Evolutionary conservation across 257 asterid genomes (phyloP), one percentile per base, ranked within the genome.

Genomic region (Vinca minor): DNA sequence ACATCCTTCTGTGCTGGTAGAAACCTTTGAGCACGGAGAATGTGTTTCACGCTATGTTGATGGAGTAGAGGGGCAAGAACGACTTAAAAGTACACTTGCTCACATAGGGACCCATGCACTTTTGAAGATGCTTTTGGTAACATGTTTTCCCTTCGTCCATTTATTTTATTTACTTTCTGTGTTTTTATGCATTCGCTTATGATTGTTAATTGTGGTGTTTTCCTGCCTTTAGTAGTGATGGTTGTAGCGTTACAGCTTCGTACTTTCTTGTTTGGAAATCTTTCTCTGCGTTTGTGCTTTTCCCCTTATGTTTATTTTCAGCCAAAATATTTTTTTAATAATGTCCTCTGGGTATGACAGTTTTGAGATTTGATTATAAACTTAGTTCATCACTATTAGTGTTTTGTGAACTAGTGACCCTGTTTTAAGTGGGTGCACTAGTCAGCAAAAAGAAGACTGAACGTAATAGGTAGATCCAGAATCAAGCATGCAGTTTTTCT

Each of bases 1-100:
- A 18, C 96, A 89, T 77, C 96, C 96, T 9, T 85, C 95, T 62
- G 96, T 89, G 53, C 69, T 89, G 80, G 96, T 89, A 70, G 96
- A 89, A 77, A 83, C 89, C 44, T 89, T 89, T 76, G 96, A 89
- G 78, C 86, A 77, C 7, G 96, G 96, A 38, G 95, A 89, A 72
- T 75, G 94, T 76, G 95, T 89, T 50, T 69, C 96, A 13, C 73
- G 44, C 52, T 89, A 85, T 81, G 86, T 89, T 64, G 91, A 89
- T 66, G 94, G 77, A 48, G 73, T 57, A 8, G 74, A 67, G 71
- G 96, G 94, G 64, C 80, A 85, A 54, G 94, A 80, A 48, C 81
- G 89, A 50, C 74, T 85, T 59, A 89, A 83, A 75, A 83, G 85
- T 47, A 74, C 86, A 25, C 91, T 89, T 77, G 96, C 96, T 49